Evolutionary conservation across 2,329 filamentous ascomycete species (phyloP).

Genomic region (Aspergillus cejpii): DNA sequence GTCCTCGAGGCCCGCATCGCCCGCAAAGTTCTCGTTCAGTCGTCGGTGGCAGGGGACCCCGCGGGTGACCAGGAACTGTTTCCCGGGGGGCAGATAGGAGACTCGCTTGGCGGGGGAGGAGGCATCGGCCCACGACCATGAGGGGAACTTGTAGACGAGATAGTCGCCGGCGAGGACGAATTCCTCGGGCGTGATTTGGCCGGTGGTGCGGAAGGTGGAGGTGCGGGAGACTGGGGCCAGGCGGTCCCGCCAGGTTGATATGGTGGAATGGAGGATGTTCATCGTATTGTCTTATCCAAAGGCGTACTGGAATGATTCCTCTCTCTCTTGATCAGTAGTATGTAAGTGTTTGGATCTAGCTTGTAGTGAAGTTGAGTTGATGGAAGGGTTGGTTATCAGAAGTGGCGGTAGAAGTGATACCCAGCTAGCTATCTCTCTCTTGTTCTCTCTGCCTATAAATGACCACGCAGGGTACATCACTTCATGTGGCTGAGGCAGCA

Average conservation of each 20-base stretch:
- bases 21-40: constrained; percentile 87
- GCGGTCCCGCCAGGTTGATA: constrained; percentile 85
- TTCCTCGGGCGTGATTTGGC: constrained; percentile 95
- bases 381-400: constrained; percentile 1
- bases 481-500: constrained; percentile 15
- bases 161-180: constrained; percentile 95
- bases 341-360: background rate
- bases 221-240: constrained; percentile 84
- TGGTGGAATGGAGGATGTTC: constrained; percentile 87
- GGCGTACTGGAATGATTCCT: background rate
- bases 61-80: constrained; percentile 92
- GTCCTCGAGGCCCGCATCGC: constrained; percentile 78
- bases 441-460: background rate
- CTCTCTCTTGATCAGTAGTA: background rate
- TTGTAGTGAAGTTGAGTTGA: background rate
- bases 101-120: constrained; percentile 73
- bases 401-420: too few species aligned
- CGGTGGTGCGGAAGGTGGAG: constrained; percentile 87
- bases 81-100: constrained; percentile 72
- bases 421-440: too few species aligned
- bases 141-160: constrained; percentile 97
- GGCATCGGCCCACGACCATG: constrained; percentile 93
- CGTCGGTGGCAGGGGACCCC: constrained; percentile 90
- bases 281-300: constrained; percentile 46
- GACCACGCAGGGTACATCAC: constrained; percentile 14